A percentile compares a stretch with the other conserved stretches of the same genome.
Conservation (phyloP, 1,139 yeast genomes). For the Scheffersomyces titani region DNA sequence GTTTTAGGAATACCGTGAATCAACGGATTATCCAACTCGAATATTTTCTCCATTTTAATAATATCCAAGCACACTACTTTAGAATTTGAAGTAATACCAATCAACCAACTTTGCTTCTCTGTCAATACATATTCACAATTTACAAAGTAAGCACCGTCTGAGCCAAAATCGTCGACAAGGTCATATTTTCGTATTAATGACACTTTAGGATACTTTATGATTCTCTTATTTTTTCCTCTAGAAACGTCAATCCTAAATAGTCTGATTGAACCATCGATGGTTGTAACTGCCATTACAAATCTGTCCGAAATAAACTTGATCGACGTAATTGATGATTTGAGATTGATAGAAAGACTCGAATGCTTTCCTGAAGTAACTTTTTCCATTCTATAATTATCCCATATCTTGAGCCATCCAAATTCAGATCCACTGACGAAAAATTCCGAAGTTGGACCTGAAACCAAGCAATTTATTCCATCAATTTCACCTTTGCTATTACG, state of each 20-base stretch:
- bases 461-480: conserved; percentile 54
- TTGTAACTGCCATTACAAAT: conserved; percentile 67
- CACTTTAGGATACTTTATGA: conserved; percentile 33
- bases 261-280: conserved; percentile 63
- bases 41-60: conserved; percentile 51
- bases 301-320: conserved; percentile 59
- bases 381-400: conserved; percentile 75
- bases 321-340: conserved; percentile 49
- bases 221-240: conserved; percentile 36
- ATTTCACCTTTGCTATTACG: conserved; percentile 18
- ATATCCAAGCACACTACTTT: conserved; percentile 60
- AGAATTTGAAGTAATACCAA: conserved; percentile 56
- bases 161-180: conserved; percentile 19
- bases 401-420: conserved; percentile 67
- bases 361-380: conserved; percentile 59
- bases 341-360: conserved; percentile 51
- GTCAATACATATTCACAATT: conserved; percentile 38
- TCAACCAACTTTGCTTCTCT: conserved; percentile 25
- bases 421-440: conserved; percentile 80
- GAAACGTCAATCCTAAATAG: conserved; percentile 58
- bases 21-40: conserved; percentile 54
- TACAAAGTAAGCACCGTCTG: conserved; percentile 43
- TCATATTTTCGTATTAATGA: conserved; percentile 46
- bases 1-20: conserved; percentile 66
- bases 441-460: conserved; percentile 60